Evolutionary conservation across 306 rosid genomes (phyloP).

Genomic region (Citrullus mucosospermus): DNA sequence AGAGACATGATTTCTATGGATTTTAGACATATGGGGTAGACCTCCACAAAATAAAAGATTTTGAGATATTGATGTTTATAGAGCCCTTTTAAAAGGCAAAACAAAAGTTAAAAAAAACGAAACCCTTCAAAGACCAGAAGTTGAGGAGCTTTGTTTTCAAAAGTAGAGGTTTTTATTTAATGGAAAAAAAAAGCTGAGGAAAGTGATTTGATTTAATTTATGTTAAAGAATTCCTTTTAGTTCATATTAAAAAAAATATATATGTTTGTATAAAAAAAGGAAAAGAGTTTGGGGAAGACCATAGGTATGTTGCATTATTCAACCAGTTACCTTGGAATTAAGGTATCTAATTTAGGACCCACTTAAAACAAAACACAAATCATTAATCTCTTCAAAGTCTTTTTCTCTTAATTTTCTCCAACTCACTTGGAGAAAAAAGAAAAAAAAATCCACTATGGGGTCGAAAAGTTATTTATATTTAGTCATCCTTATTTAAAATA

Average conservation of each 20-base stretch:
- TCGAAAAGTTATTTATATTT: neutral
- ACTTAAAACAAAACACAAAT: neutral
- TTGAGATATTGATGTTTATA: neutral
- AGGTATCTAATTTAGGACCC: constrained; percentile 5
- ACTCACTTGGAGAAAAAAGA: neutral
- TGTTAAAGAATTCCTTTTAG: neutral
- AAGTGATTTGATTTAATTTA: neutral
- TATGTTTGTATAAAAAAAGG: neutral
- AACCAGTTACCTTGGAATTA: neutral
- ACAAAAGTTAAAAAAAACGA: neutral
- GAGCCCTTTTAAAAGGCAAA: neutral
- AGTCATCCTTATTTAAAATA: neutral
- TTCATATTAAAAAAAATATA: neutral
- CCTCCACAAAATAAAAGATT: neutral
- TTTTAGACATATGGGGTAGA: constrained; percentile 1
- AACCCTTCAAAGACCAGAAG: neutral
- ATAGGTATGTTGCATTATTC: neutral
- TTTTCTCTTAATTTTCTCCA: neutral
- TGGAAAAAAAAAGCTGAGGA: neutral
- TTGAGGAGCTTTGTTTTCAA: neutral
- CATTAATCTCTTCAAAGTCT: neutral
- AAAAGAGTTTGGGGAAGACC: neutral
- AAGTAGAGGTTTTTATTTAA: neutral
- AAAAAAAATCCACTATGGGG: neutral
- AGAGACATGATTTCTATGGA: neutral